phyloP scores from a whole-genome alignment of 225 moss, liverwort and hornwort species.

The Asterella californica region DNA sequence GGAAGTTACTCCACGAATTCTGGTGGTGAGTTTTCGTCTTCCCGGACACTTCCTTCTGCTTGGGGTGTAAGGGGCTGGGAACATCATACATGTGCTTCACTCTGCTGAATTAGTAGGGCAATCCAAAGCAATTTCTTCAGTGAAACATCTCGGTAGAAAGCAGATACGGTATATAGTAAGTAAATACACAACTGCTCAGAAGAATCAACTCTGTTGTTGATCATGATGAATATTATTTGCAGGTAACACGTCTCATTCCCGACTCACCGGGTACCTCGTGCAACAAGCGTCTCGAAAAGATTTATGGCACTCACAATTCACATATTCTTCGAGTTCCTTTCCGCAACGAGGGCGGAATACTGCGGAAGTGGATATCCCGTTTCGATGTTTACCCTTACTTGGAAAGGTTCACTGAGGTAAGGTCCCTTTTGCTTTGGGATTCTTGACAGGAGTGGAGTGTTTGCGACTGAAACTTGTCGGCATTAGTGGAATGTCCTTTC shows the following conservation, averaged over 20 bases:
- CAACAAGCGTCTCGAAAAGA: slow-evolving; percentile 71
- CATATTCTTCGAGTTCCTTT: slow-evolving; percentile 83
- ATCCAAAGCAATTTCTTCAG: not conserved
- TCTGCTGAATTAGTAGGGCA: too few species aligned
- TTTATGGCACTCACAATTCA: slow-evolving; percentile 62
- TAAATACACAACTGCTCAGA: not conserved
- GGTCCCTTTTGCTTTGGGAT: not conserved
- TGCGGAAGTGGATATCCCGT: slow-evolving; percentile 90
- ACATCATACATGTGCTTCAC: not conserved
- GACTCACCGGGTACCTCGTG: slow-evolving; percentile 75
- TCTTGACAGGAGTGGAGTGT: not conserved
- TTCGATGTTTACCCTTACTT: slow-evolving; percentile 94
- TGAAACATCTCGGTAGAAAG: not conserved
- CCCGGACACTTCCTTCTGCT: not conserved
- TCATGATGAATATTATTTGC: slow-evolving; percentile 15
- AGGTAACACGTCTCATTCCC: slow-evolving; percentile 95
- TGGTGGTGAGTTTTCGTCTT: slow-evolving; percentile 54
- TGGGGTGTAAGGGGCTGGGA: not conserved
- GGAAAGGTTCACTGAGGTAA: slow-evolving; percentile 77
- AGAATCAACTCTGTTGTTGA: not conserved
- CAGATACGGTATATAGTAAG: not conserved
- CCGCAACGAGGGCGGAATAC: slow-evolving; percentile 59
- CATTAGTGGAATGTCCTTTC: not conserved
- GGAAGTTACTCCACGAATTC: slow-evolving; percentile 60
- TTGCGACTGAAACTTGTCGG: not conserved